Evolutionary conservation across 805 yeast species (phyloP).

Genomic region (Wickerhamomyces rabaulensis): DNA sequence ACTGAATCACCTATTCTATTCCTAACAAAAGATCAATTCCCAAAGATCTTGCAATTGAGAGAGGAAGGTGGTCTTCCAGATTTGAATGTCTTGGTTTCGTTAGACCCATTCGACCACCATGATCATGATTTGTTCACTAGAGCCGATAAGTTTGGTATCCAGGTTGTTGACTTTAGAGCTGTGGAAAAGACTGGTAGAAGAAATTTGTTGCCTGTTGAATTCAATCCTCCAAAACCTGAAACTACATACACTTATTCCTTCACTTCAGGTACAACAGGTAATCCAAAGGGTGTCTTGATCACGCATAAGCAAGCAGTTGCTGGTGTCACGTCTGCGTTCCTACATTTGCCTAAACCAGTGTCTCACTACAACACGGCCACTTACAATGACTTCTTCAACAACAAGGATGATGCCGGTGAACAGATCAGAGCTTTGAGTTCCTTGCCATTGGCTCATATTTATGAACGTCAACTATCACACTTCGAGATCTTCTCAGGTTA

Average conservation of each 20-base stretch:
- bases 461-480: conserved; percentile 39
- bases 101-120: conserved; percentile 40
- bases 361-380: conserved; percentile 11
- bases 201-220: conserved; percentile 33
- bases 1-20: conserved; percentile 50
- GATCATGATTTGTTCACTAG: conserved; percentile 28
- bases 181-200: conserved; percentile 39
- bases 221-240: conserved; percentile 44
- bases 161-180: conserved; percentile 38
- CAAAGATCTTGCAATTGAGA: conserved; percentile 28
- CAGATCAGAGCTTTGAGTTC: conserved; percentile 34
- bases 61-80: conserved; percentile 20
- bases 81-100: conserved; percentile 48
- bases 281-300: conserved; percentile 65
- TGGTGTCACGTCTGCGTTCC: conserved; percentile 36
- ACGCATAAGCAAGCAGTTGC: conserved; percentile 47
- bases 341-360: conserved; percentile 22
- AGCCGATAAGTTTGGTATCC: conserved; percentile 26
- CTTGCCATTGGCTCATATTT: conserved; percentile 55
- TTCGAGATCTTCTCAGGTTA: conserved; percentile 41
- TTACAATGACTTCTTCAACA: conserved; percentile 7
- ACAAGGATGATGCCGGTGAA: conserved; percentile 18
- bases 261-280: conserved; percentile 73
- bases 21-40: conserved; percentile 40
- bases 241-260: conserved; percentile 58